Evolutionary conservation across 352 stramenopile genomes (phyloP), one percentile per base, ranked within the genome.

Genomic region (Phytopythium aichiense): DNA sequence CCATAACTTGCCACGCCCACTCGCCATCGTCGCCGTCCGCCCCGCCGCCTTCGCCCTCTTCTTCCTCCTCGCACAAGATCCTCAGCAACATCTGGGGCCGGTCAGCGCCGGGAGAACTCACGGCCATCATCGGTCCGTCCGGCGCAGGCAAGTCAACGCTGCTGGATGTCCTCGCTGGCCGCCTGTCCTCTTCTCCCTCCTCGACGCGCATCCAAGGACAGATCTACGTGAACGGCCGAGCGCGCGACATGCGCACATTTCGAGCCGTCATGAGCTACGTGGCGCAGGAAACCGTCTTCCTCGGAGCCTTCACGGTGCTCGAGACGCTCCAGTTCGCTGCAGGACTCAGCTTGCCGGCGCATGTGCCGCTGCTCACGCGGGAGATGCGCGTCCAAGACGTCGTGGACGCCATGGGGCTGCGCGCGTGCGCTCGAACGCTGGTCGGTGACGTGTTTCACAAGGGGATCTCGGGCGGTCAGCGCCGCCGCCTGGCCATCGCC

Each of bases 401-500:
- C 49, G 77, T 91, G n/a, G 76, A 85, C 38, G 78, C 80, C 25
- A 89, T 91, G 79, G 84, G 82, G 0, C 64, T 94, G 12, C 69
- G 76, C 3, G 64, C 58, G 11, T 91, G 76, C 33, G 69, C 72
- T 38, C 52, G 73, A 50, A 94, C 88, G 9, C 72, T 74, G 43
- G 84, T 96, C 0, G 90, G 89, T 16, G 88, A 94, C 64, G 64
- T 95, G 4, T 96, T 96, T 54, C 74, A 86, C 65, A 89, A 94
- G 65, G 91, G 89, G 0, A 81, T 97, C 45, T 91, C 81, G 0
- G 74, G 91, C 77, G 77, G 91, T 77, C 76, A 99, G 67, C 83
- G 85, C 46, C 98, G 98, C 66, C 70, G 95, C 20, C 77, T 98
- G 18, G 91, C 89, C 2, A 98, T 99, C 62, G 96, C 84, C 6